Conservation (phyloP, 2,329 filamentous ascomycete genomes). For the Cladosporium colombiae region DNA sequence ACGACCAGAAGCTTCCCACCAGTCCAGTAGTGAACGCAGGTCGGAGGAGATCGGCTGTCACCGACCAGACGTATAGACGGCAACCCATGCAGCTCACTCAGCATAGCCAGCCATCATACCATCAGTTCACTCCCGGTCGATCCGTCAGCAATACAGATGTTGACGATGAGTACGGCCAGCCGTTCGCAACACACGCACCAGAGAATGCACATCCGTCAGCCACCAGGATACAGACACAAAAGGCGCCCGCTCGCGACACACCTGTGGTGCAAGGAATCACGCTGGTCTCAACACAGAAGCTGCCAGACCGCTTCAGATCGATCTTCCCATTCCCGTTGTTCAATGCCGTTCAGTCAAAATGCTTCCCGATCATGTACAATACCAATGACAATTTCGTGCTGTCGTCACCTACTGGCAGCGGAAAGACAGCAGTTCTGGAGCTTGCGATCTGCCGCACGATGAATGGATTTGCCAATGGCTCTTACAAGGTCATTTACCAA, state of each 20-base stretch:
- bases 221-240: neutral
- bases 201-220: neutral
- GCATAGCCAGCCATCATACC: neutral
- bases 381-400: slow-evolving; percentile 76
- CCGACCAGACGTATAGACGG: neutral
- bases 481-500: slow-evolving; percentile 82
- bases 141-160: neutral
- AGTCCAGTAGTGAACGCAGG: slow-evolving; percentile 45
- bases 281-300: slow-evolving; percentile 58
- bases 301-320: slow-evolving; percentile 69
- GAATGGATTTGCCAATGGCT: slow-evolving; percentile 54
- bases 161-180: neutral
- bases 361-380: slow-evolving; percentile 66
- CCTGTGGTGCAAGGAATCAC: slow-evolving; percentile 60
- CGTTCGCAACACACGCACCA: neutral
- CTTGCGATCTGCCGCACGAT: slow-evolving; percentile 76
- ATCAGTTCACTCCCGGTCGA: neutral
- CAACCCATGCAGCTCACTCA: neutral
- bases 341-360: slow-evolving; percentile 82
- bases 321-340: slow-evolving; percentile 75
- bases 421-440: slow-evolving; percentile 80
- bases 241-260: slow-evolving; percentile 14
- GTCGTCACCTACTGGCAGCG: slow-evolving; percentile 79
- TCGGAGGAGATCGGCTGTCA: slow-evolving; percentile 19
- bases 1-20: slow-evolving; percentile 35